Evolutionary conservation across 2,329 filamentous ascomycete genomes (phyloP).

Genomic region (Fusarium coffeatum): DNA sequence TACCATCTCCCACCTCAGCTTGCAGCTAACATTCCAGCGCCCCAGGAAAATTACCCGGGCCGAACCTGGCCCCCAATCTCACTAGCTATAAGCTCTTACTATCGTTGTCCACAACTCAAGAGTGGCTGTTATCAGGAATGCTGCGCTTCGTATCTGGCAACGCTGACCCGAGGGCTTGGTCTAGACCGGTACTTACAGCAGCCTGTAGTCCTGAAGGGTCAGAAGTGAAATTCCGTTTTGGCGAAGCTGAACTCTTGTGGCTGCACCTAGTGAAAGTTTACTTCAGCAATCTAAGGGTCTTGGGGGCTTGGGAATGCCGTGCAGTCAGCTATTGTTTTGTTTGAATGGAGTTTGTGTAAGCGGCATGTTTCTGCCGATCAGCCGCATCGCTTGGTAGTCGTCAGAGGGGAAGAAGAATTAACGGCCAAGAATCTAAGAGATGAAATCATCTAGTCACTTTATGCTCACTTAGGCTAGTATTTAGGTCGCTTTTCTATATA

Average conservation of each 20-base stretch:
- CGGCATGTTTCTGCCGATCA: slow-evolving; percentile 9
- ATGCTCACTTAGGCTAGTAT: background rate
- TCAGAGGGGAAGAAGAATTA: background rate
- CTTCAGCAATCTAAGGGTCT: background rate
- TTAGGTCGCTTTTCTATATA: background rate
- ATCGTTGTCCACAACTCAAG: background rate
- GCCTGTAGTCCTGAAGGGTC: background rate
- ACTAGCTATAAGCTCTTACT: no score
- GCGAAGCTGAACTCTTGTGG: slow-evolving; percentile 11
- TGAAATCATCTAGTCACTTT: background rate
- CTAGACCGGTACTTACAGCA: slow-evolving; percentile 12
- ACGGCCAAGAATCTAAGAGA: background rate
- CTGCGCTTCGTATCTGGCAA: background rate
- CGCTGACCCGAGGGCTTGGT: background rate
- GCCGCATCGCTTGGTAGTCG: background rate
- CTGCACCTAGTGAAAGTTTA: background rate
- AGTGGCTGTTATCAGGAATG: slow-evolving; percentile 1
- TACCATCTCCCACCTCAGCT: background rate
- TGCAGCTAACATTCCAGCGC: background rate
- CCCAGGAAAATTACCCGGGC: background rate
- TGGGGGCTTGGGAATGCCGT: background rate
- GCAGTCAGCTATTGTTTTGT: background rate
- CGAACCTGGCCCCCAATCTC: slow-evolving; percentile 13
- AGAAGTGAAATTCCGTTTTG: background rate
- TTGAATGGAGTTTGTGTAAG: background rate